A percentile compares a stretch with the other conserved stretches of the same genome.
These are phyloP conservation scores for Scedosporium minutisporum DNA, from an alignment of 2,329 filamentous ascomycete genomes.

Conservation along the genomic window DNA sequence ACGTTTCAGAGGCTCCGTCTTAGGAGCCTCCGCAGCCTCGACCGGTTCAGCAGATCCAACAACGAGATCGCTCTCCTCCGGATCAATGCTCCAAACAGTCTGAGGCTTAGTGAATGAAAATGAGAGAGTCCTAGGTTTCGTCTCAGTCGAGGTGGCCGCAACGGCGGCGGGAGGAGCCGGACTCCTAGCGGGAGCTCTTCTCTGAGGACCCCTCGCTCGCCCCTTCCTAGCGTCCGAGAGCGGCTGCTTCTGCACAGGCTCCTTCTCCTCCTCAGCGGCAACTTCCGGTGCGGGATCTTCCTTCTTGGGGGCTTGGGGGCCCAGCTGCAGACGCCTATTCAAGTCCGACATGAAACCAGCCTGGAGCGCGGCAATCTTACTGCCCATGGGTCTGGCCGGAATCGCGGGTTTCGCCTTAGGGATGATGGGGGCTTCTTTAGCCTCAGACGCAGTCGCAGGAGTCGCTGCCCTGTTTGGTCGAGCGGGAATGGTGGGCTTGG, in stretches of 20 bases:
- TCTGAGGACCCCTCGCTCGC: constrained; percentile 76
- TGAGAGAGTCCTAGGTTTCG: constrained; percentile 24
- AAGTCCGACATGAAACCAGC: constrained; percentile 88
- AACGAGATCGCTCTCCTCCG: constrained; percentile 35
- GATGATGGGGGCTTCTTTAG: not conserved
- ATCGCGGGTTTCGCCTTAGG: constrained; percentile 74
- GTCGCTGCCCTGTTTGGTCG: constrained; percentile 11
- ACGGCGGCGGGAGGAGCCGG: constrained; percentile 25
- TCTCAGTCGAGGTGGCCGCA: constrained; percentile 13
- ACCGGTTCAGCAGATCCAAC: constrained; percentile 18
- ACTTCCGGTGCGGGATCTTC: constrained; percentile 52
- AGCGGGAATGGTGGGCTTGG: constrained; percentile 17
- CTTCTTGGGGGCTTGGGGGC: constrained; percentile 71
- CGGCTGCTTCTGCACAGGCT: constrained; percentile 40
- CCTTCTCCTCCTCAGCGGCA: constrained; percentile 50
- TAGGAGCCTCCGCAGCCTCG: constrained; percentile 7
- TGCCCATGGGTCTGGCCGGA: constrained; percentile 52
- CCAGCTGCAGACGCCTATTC: constrained; percentile 78
- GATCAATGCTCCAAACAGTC: constrained; percentile 43
- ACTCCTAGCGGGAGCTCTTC: constrained; percentile 54
- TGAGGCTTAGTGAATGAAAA: constrained; percentile 37
- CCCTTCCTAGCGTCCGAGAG: constrained; percentile 83
- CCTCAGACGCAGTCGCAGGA: constrained; percentile 27
- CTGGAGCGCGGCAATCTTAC: constrained; percentile 85
- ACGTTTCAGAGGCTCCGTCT: not conserved